Evolutionary conservation across 1,284 basidiomycete species (phyloP), one percentile per base, ranked within the genome.

Genomic region (Microbotryum silenes-acaulis): DNA sequence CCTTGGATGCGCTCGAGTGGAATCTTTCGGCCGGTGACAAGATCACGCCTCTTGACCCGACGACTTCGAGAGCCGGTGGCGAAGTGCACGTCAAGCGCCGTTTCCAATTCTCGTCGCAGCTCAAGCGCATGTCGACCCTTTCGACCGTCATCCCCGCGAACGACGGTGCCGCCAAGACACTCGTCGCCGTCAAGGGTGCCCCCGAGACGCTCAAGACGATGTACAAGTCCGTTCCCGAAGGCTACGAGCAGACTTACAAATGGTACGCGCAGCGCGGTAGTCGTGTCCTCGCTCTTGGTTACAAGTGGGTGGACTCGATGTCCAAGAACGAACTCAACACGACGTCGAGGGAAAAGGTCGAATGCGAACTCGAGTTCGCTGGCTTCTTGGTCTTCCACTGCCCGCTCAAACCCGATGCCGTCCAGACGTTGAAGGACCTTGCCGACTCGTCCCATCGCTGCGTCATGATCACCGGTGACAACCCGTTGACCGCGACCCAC

Each of bases 371-470:
- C 46, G 78, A 75, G 5, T 97, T 97, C 73, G 89, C 83, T 33
- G 92, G 92, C 14, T 97, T 97, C 80, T 79, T 97, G 65, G 89
- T 97, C 16, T 97, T 97, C 83, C 91, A 94, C 74, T 96, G 91
- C 74, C 92, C 93, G 2, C 82, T 97, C 68, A 97, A 97, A 77
- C 77, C 83, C n/a, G 92, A 97, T 75, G 93, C 92, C 3, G 80
- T 96, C 12, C 84, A 87, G 66, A 83, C 87, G 0, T 79, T 97
- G 61, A 91, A 89, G 76, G 93, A 93, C 89, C 80, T 97, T 57
- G 85, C 87, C 12, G 91, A 96, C 73, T 90, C 91, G 9, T 94
- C 91, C 2, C 93, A 97, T 77, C 82, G 93, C 50, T 96, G 93
- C 74, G 81, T 97, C 65, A 97, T 97, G 92, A 97, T 97, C 68